Percentiles rank a stretch among this genome's conserved stretches.
phyloP scores from a whole-genome alignment of 2,329 filamentous ascomycete genomes.

The Pseudogymnoascus pannorum region DNA sequence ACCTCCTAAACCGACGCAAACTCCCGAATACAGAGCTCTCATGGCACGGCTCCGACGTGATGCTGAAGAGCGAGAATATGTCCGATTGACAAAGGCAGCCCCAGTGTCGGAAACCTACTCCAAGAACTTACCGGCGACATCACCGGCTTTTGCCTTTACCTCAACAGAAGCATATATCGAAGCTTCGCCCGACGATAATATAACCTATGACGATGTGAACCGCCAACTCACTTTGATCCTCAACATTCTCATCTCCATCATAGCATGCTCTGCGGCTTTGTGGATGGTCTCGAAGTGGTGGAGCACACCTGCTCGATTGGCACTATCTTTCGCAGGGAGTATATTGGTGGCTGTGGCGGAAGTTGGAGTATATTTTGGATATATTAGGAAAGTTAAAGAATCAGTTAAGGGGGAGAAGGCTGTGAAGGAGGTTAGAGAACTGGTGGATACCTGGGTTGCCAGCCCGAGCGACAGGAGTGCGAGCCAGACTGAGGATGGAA shows the following conservation, averaged over 20 bases:
- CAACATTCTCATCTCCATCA: conserved; percentile 81
- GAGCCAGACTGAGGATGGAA: no score
- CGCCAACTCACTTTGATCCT: conserved; percentile 78
- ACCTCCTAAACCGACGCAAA: conserved; percentile 62
- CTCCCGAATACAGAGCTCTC: conserved; percentile 73
- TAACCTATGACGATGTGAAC: conserved; percentile 66
- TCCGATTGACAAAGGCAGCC: conserved; percentile 65
- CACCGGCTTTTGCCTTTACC: conserved; percentile 47
- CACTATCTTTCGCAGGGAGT: conserved; percentile 63
- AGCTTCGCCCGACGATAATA: conserved; percentile 48
- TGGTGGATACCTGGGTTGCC: conserved; percentile 63
- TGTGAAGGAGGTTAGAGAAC: conserved; percentile 57
- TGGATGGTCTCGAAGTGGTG: conserved; percentile 75
- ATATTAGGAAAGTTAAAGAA: conserved; percentile 62
- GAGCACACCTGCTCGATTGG: conserved; percentile 62
- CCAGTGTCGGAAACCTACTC: conserved; percentile 50
- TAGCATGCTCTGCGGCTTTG: conserved; percentile 68
- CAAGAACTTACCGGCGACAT: conserved; percentile 48
- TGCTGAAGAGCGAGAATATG: conserved; percentile 75
- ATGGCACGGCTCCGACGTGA: conserved; percentile 80
- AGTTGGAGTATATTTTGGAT: conserved; percentile 69
- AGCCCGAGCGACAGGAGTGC: neutral
- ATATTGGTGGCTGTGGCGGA: conserved; percentile 66
- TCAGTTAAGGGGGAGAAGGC: conserved; percentile 56
- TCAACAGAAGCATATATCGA: conserved; percentile 39